phyloP scores from a whole-genome alignment of 352 stramenopile genomes.

The Pythium chondricola region DNA sequence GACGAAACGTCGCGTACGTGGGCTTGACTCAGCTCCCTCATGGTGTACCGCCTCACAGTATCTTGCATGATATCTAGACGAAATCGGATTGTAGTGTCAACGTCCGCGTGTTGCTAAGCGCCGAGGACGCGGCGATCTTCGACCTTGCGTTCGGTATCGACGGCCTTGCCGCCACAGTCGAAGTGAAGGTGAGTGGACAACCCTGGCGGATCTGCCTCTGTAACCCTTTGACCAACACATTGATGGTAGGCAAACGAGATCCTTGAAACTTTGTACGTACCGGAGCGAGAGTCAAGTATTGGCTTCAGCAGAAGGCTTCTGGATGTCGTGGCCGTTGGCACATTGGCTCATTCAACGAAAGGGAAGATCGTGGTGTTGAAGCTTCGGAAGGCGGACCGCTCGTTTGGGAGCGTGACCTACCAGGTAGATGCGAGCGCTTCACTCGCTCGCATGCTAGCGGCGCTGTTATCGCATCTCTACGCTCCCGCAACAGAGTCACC shows the following conservation, averaged over 20 bases:
- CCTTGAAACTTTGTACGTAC: constrained; percentile 32
- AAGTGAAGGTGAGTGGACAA: constrained; percentile 40
- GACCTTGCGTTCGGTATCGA: constrained; percentile 63
- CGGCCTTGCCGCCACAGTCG: constrained; percentile 46
- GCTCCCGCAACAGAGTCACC: constrained; percentile 21
- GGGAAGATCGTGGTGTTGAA: constrained; percentile 55
- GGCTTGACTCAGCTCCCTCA: too few species aligned
- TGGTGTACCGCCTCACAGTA: too few species aligned
- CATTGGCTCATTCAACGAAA: constrained; percentile 41
- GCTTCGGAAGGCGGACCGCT: constrained; percentile 24
- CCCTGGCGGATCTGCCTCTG: background rate
- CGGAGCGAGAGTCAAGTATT: constrained; percentile 24
- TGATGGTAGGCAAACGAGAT: constrained; percentile 38
- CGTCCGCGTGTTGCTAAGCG: constrained; percentile 50
- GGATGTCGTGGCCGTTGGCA: constrained; percentile 48
- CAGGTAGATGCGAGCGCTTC: constrained; percentile 35
- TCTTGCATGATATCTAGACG: too few species aligned
- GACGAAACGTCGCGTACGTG: too few species aligned
- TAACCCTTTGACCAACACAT: background rate
- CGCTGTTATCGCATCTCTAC: constrained; percentile 35
- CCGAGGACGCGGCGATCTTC: constrained; percentile 47
- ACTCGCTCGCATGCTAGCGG: constrained; percentile 33
- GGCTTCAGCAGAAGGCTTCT: constrained; percentile 37
- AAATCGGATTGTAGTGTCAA: constrained; percentile 15
- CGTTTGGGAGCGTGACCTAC: constrained; percentile 34